phyloP scores from a whole-genome alignment of 2,329 filamentous ascomycete species.

The Colletotrichum euphorbiae region DNA sequence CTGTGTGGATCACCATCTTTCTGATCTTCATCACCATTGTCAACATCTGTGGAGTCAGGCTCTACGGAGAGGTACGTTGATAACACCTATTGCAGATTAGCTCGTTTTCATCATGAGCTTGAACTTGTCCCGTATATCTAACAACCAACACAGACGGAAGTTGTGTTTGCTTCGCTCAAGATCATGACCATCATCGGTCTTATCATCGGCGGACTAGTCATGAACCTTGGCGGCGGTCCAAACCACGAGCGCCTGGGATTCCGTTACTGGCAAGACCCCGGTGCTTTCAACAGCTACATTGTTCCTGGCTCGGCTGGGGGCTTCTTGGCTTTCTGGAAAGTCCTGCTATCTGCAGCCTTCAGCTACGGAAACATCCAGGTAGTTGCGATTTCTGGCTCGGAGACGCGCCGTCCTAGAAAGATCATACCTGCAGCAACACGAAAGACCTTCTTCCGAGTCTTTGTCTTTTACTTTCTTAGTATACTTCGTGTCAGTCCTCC shows the following conservation, averaged over 20 bases:
- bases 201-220: slow-evolving; percentile 69
- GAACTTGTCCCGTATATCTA: neutral
- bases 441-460: slow-evolving; percentile 44
- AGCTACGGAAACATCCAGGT: slow-evolving; percentile 44
- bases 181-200: slow-evolving; percentile 68
- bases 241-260: slow-evolving; percentile 43
- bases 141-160: slow-evolving; percentile 53
- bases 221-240: slow-evolving; percentile 41
- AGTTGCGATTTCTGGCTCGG: slow-evolving; percentile 43
- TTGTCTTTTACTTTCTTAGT: slow-evolving; percentile 58
- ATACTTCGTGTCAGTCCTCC: slow-evolving; percentile 56
- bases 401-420: slow-evolving; percentile 58
- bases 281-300: slow-evolving; percentile 29
- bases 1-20: slow-evolving; percentile 42
- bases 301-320: slow-evolving; percentile 39
- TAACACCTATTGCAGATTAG: neutral
- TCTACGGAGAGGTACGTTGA: slow-evolving; percentile 60
- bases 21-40: slow-evolving; percentile 40
- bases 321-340: slow-evolving; percentile 42
- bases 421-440: slow-evolving; percentile 46
- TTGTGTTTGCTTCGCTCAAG: slow-evolving; percentile 68
- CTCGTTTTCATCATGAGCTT: no score
- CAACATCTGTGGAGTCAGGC: slow-evolving; percentile 36
- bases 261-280: slow-evolving; percentile 40
- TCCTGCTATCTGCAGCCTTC: slow-evolving; percentile 42